Conservation (phyloP, 257 asterid genomes). For the Salvia hispanica region DNA sequence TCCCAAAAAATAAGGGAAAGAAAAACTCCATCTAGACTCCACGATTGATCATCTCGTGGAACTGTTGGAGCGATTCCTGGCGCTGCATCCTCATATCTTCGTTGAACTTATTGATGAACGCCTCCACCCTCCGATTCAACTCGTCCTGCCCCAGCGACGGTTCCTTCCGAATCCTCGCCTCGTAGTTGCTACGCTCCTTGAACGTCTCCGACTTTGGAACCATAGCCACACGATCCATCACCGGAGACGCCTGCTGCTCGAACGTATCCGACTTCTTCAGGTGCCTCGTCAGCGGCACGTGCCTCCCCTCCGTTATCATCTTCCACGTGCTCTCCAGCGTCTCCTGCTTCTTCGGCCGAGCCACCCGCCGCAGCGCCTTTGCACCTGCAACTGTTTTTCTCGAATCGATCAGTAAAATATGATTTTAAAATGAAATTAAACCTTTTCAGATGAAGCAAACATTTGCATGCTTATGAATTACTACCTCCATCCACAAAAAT, state of each 20-base stretch:
- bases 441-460: too few species aligned
- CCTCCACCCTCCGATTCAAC: constrained; percentile 67
- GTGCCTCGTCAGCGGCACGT: constrained; percentile 58
- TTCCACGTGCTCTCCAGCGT: constrained; percentile 82
- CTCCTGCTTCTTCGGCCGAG: constrained; percentile 51
- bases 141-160: constrained; percentile 68
- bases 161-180: constrained; percentile 47
- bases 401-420: too few species aligned
- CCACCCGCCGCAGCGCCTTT: constrained; percentile 43
- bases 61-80: constrained; percentile 60
- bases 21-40: constrained; percentile 38
- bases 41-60: constrained; percentile 56
- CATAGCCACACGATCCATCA: constrained; percentile 21
- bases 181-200: constrained; percentile 45
- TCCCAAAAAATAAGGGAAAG: neutral
- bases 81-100: constrained; percentile 75
- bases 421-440: too few species aligned
- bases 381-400: constrained; percentile 25
- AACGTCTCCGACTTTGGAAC: constrained; percentile 52
- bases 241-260: constrained; percentile 36
- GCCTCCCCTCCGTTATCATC: constrained; percentile 68
- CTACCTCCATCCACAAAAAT: too few species aligned
- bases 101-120: constrained; percentile 61
- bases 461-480: too few species aligned
- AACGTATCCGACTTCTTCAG: constrained; percentile 54